Evolutionary conservation across 1,139 yeast genomes (phyloP).

Genomic region (Geotrichum europaeum): DNA sequence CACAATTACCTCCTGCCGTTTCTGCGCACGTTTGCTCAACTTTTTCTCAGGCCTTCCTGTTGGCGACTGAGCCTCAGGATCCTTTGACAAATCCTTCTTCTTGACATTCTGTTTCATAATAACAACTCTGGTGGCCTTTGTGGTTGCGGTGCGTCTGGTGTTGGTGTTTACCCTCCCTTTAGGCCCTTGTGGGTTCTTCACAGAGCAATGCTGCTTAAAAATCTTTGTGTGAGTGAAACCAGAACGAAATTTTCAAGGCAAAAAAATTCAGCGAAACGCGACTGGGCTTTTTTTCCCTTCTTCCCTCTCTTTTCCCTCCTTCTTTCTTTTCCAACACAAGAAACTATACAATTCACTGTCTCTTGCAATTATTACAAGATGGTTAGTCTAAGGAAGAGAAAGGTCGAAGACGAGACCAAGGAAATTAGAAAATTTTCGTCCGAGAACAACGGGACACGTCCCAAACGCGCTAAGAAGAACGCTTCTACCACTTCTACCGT

Average conservation of each 20-base stretch:
- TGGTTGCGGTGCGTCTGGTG: not conserved
- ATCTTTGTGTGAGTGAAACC: not conserved
- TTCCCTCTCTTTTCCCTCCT: not conserved
- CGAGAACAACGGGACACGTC: conserved; percentile 3
- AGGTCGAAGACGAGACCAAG: conserved; percentile 4
- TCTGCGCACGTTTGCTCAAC: not conserved
- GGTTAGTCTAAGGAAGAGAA: conserved; percentile 5
- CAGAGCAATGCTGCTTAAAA: not conserved
- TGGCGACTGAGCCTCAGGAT: not conserved
- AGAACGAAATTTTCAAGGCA: not conserved
- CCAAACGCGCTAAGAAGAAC: conserved; percentile 13
- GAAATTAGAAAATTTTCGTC: not conserved
- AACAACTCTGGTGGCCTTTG: not conserved
- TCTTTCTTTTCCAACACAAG: not conserved
- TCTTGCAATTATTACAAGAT: not conserved
- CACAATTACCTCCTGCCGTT: not conserved
- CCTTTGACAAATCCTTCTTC: not conserved
- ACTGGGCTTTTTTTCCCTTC: not conserved
- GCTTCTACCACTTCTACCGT: conserved; percentile 13
- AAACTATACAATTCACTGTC: not conserved
- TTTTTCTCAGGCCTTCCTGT: not conserved
- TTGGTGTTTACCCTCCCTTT: not conserved
- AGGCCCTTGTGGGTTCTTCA: not conserved
- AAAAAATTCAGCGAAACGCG: not conserved
- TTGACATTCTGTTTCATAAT: not conserved